phyloP scores from a whole-genome alignment of 2,329 filamentous ascomycete genomes.

The Aspergillus bombycis region DNA sequence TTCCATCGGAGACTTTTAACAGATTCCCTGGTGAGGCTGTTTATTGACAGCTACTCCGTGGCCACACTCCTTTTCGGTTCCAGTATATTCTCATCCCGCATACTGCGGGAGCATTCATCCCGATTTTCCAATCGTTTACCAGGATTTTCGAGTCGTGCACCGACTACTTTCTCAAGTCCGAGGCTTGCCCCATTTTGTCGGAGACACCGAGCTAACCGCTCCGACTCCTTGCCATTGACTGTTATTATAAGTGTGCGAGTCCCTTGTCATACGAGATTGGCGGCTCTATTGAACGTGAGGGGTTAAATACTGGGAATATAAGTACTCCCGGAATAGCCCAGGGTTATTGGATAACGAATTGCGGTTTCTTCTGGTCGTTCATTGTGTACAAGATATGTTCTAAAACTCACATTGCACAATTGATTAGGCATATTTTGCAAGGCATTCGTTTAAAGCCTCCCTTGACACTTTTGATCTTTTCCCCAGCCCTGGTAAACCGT shows the following conservation, averaged over 20 bases:
- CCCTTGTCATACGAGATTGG: neutral
- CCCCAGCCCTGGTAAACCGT: neutral
- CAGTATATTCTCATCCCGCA: neutral
- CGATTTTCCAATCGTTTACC: neutral
- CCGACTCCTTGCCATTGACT: neutral
- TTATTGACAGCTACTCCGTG: neutral
- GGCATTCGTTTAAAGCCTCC: neutral
- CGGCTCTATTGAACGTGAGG: neutral
- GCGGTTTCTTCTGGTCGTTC: neutral
- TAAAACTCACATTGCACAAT: neutral
- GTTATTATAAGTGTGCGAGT: neutral
- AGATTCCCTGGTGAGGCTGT: neutral
- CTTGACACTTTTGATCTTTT: neutral
- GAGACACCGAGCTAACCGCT: neutral
- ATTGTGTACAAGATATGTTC: conserved; percentile 1
- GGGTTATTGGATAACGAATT: neutral
- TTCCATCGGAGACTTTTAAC: neutral
- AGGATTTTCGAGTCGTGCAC: neutral
- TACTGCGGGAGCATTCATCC: neutral
- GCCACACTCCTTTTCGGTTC: neutral
- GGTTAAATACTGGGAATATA: neutral
- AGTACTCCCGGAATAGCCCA: neutral
- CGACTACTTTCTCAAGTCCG: neutral
- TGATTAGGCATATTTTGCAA: neutral
- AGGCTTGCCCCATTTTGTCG: neutral